These are phyloP conservation scores for Sphagnum tenellum DNA, from an alignment of 225 moss, liverwort and hornwort genomes.

Conservation along the genomic window DNA sequence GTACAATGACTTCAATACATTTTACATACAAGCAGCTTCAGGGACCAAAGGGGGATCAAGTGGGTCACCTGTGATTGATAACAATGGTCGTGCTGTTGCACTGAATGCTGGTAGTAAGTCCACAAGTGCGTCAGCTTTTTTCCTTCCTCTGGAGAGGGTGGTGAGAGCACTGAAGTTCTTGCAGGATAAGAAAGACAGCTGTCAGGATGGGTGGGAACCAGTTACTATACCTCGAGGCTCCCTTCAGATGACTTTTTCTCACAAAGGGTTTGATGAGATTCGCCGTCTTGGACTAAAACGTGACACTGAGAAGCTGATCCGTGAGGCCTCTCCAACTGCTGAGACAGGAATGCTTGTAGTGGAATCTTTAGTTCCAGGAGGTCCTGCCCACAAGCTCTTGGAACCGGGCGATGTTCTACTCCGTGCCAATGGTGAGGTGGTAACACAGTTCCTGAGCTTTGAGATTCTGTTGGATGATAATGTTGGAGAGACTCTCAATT, in stretches of 20 bases:
- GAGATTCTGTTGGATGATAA: slow-evolving; percentile 70
- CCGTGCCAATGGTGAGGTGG: slow-evolving; percentile 50
- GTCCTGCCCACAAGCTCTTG: slow-evolving; percentile 60
- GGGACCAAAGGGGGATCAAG: slow-evolving; percentile 91
- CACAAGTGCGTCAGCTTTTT: slow-evolving; percentile 68
- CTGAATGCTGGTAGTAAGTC: slow-evolving; percentile 87
- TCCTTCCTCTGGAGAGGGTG: slow-evolving; percentile 73
- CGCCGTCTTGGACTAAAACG: slow-evolving; percentile 60
- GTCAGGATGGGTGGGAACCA: slow-evolving; percentile 34
- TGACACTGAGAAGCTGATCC: slow-evolving; percentile 75
- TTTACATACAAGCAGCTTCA: slow-evolving; percentile 92
- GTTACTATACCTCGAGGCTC: slow-evolving; percentile 63
- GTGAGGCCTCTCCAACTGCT: slow-evolving; percentile 44
- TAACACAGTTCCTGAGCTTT: slow-evolving; percentile 69
- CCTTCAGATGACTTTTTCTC: slow-evolving; percentile 69
- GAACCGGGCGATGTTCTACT: slow-evolving; percentile 86
- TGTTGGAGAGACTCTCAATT: slow-evolving; percentile 35
- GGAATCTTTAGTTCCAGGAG: slow-evolving; percentile 74
- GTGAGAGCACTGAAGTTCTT: slow-evolving; percentile 56
- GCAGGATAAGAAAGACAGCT: slow-evolving; percentile 44
- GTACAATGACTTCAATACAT: slow-evolving; percentile 90
- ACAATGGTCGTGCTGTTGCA: slow-evolving; percentile 66
- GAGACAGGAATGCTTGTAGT: slow-evolving; percentile 94
- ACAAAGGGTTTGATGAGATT: slow-evolving; percentile 85
- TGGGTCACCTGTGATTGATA: slow-evolving; percentile 86